Evolutionary conservation across 441 rosid species (phyloP), one percentile per base, ranked within the genome.

Genomic region (Croton setiger): DNA sequence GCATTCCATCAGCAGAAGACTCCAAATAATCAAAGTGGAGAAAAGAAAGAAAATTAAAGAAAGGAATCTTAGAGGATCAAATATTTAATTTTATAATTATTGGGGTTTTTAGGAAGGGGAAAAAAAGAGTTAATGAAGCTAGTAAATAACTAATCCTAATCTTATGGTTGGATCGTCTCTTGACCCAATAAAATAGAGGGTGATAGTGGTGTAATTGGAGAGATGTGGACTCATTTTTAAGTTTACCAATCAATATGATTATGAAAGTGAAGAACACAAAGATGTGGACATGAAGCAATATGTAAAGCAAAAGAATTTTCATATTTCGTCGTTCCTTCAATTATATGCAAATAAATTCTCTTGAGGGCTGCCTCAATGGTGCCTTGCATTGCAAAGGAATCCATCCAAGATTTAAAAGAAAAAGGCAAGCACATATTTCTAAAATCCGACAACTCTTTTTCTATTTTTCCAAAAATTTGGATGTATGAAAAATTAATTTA

Each of bases 21-120:
- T 68, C 60, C 81, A 57, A 81, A 67, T 23, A 0, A 18, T 21
- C 69, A 67, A 59, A 45, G 13, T n/a, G 0, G 36, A 66, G 69
- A 67, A 55, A n/a, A 67, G 9, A 18, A 7, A n/a, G 54, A 57
- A 65, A 44, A 18, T 23, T 49, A 60, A 62, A 44, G 60, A 14
- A 67, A 61, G 1, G 63, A 59, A 41, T 9, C 63, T 75, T 72
- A 48, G 14, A 13, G 59, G 35, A 67, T 67, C 67, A 36, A 69
- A 14, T n/a, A 52, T 44, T 56, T 11, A 3, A 20, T 45, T 55
- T n/a, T n/a, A n/a, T 66, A 15, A 15, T 21, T 56, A 20, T 13
- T 36, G 14, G 66, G 7, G 21, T 31, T 37, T n/a, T n/a, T n/a
- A n/a, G n/a, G n/a, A n/a, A n/a, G n/a, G n/a, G n/a, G n/a, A n/a